Evolutionary conservation across 208 protist genomes (phyloP).

Genomic region (Leishmania aethiopica): DNA sequence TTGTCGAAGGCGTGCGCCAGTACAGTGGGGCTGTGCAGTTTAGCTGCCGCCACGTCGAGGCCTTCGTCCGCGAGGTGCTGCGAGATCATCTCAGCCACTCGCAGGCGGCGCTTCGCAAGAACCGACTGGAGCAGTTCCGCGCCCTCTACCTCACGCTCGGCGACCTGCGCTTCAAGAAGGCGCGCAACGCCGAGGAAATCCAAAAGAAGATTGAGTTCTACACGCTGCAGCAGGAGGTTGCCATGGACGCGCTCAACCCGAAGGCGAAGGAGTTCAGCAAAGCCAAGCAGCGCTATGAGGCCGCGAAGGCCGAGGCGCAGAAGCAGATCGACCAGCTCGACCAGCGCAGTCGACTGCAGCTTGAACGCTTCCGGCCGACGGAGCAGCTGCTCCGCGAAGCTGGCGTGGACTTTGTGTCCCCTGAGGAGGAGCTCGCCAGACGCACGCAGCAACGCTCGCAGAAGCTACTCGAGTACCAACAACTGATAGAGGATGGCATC

Average conservation of each 20-base stretch:
- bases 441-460: conserved; percentile 65
- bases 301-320: conserved; percentile 59
- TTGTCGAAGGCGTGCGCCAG: conserved; percentile 31
- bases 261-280: conserved; percentile 89
- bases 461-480: conserved; percentile 82
- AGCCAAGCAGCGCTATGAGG: conserved; percentile 71
- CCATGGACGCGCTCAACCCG: conserved; percentile 88
- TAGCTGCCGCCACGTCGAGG: conserved; percentile 36
- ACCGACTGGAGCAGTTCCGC: conserved; percentile 79
- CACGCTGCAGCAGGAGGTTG: conserved; percentile 83
- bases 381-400: conserved; percentile 63
- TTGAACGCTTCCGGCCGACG: conserved; percentile 75
- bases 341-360: conserved; percentile 47
- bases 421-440: conserved; percentile 64
- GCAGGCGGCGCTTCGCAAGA: conserved; percentile 55
- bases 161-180: conserved; percentile 88
- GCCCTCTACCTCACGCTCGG: conserved; percentile 86
- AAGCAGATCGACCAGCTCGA: conserved; percentile 58
- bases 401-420: conserved; percentile 68
- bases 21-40: conserved; percentile 37
- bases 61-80: conserved; percentile 47
- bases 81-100: conserved; percentile 30
- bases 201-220: conserved; percentile 85
- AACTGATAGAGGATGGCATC: conserved; percentile 56
- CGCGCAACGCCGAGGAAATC: conserved; percentile 74